phyloP scores from a whole-genome alignment of 2,329 filamentous ascomycete genomes.

The Waltergamsia citrina region DNA sequence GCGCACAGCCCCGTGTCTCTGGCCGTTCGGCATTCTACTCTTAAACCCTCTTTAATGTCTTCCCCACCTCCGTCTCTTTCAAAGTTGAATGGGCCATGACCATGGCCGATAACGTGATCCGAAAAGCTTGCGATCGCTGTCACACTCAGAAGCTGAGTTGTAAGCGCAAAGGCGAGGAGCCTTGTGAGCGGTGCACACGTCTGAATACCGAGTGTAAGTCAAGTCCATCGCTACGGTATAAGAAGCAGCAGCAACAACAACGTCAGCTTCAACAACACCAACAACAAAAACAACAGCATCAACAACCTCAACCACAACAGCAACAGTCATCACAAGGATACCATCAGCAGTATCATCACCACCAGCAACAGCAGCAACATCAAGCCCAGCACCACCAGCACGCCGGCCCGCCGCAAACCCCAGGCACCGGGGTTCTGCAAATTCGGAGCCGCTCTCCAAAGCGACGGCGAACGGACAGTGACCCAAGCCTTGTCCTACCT shows the following conservation, averaged over 20 bases:
- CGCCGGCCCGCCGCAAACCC: conserved; percentile 2
- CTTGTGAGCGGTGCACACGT: conserved; percentile 31
- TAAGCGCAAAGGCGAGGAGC: conserved; percentile 27
- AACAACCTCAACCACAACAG: conserved; percentile 10
- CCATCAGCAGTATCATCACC: conserved; percentile 4
- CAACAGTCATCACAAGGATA: conserved; percentile 1
- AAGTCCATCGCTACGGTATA: conserved; percentile 29
- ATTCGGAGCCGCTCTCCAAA: conserved; percentile 23
- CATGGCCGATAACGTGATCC: conserved; percentile 27
- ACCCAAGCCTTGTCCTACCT: conserved; percentile 20
- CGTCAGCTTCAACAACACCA: too few species aligned
- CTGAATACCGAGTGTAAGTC: conserved; percentile 32
- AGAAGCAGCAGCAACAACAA: conserved; percentile 22
- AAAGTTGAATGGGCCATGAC: conserved; percentile 16
- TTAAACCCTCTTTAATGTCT: conserved; percentile 19
- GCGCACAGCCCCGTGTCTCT: neutral
- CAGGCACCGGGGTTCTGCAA: conserved; percentile 7
- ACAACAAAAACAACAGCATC: too few species aligned
- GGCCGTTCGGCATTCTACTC: conserved; percentile 1
- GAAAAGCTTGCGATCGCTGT: conserved; percentile 37
- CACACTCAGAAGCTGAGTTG: conserved; percentile 36
- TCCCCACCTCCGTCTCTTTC: conserved; percentile 9
- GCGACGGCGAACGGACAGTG: conserved; percentile 22
- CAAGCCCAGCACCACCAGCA: conserved; percentile 1
- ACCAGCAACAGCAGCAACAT: conserved; percentile 1